Conservation (phyloP, 352 stramenopile genomes). For the Globisporangium irregulare region DNA sequence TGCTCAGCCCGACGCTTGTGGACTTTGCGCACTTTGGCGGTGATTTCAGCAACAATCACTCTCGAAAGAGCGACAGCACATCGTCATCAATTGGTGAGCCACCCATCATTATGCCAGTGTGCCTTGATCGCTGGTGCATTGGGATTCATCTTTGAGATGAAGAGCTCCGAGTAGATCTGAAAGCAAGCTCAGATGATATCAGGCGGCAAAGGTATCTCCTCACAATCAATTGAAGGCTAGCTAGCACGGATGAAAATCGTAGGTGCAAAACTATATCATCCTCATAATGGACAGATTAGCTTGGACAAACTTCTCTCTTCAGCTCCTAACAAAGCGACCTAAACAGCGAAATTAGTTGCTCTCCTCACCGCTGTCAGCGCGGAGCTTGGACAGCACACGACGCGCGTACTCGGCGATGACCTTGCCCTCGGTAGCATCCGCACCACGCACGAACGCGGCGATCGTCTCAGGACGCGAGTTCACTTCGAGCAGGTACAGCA, state of each 20-base stretch:
- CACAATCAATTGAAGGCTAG: too few species aligned
- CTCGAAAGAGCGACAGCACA: neutral
- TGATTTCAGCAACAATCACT: neutral
- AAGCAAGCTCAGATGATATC: too few species aligned
- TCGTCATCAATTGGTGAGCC: neutral
- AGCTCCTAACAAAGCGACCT: neutral
- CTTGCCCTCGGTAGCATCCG: slow-evolving; percentile 64
- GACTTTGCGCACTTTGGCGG: neutral
- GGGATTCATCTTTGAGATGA: neutral
- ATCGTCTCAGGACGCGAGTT: slow-evolving; percentile 80
- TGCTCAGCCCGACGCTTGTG: neutral
- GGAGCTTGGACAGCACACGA: slow-evolving; percentile 85
- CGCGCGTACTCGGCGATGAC: slow-evolving; percentile 86
- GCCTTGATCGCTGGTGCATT: neutral
- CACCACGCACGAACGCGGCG: slow-evolving; percentile 53
- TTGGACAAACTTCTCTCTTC: neutral
- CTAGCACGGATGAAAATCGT: too few species aligned
- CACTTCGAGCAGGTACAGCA: slow-evolving; percentile 88
- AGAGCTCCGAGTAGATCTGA: neutral
- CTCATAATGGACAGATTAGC: too few species aligned
- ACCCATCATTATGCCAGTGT: neutral
- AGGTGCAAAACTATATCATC: too few species aligned
- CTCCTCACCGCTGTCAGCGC: slow-evolving; percentile 81
- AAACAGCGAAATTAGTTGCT: slow-evolving; percentile 41
- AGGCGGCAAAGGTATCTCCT: too few species aligned